phyloP scores from a whole-genome alignment of 768 basidiomycete genomes.

The Pleurotus sapidus region DNA sequence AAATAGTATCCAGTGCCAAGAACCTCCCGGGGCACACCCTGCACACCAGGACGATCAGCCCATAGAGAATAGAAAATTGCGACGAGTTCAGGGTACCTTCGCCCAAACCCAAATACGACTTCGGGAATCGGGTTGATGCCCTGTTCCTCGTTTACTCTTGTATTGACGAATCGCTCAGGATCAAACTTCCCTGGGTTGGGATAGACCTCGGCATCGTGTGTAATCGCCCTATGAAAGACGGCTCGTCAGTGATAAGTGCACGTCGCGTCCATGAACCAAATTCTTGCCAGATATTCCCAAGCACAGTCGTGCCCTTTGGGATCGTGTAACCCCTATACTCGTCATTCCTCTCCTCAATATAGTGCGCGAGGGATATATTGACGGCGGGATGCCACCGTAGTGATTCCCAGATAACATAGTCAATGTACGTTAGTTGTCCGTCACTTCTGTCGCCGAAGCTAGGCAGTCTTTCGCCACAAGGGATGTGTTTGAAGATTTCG shows the following conservation, averaged over 20 bases:
- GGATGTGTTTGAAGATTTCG: slow-evolving; percentile 24
- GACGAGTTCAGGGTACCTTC: slow-evolving; percentile 11
- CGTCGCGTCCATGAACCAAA: not conserved
- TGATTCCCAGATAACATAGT: slow-evolving; percentile 15
- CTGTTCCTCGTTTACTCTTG: slow-evolving; percentile 11
- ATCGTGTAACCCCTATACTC: slow-evolving; percentile 28
- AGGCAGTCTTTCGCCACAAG: slow-evolving; percentile 21
- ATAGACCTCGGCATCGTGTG: slow-evolving; percentile 9
- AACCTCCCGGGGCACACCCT: slow-evolving; percentile 29
- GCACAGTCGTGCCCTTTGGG: slow-evolving; percentile 20
- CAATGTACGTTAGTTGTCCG: slow-evolving; percentile 16
- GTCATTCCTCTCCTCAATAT: slow-evolving; percentile 14
- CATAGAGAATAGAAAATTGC: not conserved
- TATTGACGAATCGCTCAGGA: slow-evolving; percentile 9
- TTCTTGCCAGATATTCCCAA: not conserved
- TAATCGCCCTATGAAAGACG: slow-evolving; percentile 11
- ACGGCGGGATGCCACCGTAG: slow-evolving; percentile 16
- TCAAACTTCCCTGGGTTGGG: slow-evolving; percentile 10
- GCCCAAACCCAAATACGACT: slow-evolving; percentile 25
- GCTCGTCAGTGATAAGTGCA: not conserved
- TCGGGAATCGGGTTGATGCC: slow-evolving; percentile 14
- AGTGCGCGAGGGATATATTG: slow-evolving; percentile 14
- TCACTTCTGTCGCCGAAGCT: slow-evolving; percentile 18
- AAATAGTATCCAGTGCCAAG: slow-evolving; percentile 23
- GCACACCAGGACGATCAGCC: not conserved